Conservation (phyloP, 1,284 basidiomycete genomes). For the Melampsora larici-populina region DNA sequence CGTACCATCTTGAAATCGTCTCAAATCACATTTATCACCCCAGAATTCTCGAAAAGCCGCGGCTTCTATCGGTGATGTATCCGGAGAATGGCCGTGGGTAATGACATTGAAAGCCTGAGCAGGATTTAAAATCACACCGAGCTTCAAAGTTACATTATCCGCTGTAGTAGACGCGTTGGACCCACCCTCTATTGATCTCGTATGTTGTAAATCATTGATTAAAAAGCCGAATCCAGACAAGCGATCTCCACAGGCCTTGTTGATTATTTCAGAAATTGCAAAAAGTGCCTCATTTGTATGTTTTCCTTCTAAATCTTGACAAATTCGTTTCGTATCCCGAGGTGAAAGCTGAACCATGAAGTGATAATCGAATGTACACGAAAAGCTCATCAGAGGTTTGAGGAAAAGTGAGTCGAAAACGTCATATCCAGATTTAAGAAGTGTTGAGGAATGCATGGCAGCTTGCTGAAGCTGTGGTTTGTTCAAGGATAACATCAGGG, state of each 20-base stretch:
- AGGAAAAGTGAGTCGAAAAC: constrained; percentile 25
- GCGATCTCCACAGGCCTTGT: constrained; percentile 27
- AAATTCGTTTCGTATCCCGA: constrained; percentile 21
- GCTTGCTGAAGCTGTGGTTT: constrained; percentile 9
- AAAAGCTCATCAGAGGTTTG: constrained; percentile 63
- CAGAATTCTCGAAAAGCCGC: constrained; percentile 77
- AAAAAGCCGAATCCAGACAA: constrained; percentile 24
- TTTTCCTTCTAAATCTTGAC: constrained; percentile 13
- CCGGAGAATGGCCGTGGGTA: constrained; percentile 78
- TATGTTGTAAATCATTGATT: background rate
- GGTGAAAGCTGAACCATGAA: constrained; percentile 45
- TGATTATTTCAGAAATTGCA: constrained; percentile 14
- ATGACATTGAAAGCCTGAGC: constrained; percentile 74
- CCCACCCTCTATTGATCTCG: background rate
- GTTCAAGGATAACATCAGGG: background rate
- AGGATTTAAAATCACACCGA: constrained; percentile 73
- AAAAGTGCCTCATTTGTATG: background rate
- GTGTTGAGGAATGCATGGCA: constrained; percentile 19
- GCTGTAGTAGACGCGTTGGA: background rate
- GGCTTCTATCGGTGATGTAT: constrained; percentile 57
- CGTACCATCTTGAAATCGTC: constrained; percentile 94
- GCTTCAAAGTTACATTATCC: constrained; percentile 37
- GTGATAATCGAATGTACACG: constrained; percentile 53
- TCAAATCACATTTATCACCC: constrained; percentile 85
- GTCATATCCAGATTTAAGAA: constrained; percentile 23